A percentile compares a stretch with the other conserved stretches of the same genome.
These are phyloP conservation scores for Rhizopus sp. DNA, from an alignment of 371 early-diverging fungal species.

Conservation along the genomic window DNA sequence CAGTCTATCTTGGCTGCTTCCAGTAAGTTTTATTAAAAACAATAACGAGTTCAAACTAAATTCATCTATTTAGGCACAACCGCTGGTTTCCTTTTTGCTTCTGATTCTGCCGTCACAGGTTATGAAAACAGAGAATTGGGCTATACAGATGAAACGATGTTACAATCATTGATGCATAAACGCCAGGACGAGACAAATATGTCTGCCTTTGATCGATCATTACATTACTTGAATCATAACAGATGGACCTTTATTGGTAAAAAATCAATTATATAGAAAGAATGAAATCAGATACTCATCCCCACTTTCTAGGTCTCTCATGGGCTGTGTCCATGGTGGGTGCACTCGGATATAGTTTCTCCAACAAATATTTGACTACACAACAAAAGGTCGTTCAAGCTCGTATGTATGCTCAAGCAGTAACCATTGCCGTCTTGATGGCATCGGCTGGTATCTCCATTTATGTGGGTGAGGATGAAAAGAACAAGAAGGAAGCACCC, in stretches of 20 bases:
- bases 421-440: slow-evolving; percentile 53
- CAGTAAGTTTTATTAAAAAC: slow-evolving; percentile 26
- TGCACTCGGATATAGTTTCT: slow-evolving; percentile 65
- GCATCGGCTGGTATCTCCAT: slow-evolving; percentile 53
- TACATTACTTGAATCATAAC: slow-evolving; percentile 48
- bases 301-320: slow-evolving; percentile 50
- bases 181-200: slow-evolving; percentile 13
- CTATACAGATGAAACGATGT: slow-evolving; percentile 46
- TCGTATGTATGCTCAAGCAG: slow-evolving; percentile 69
- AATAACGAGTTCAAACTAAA: not conserved
- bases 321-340: slow-evolving; percentile 73
- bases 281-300: slow-evolving; percentile 1
- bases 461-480: slow-evolving; percentile 43
- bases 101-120: slow-evolving; percentile 38
- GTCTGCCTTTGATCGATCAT: slow-evolving; percentile 26
- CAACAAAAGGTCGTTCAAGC: slow-evolving; percentile 80
- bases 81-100: slow-evolving; percentile 50
- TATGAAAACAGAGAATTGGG: slow-evolving; percentile 46
- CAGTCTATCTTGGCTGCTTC: slow-evolving; percentile 43
- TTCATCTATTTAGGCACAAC: slow-evolving; percentile 26
- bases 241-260: slow-evolving; percentile 59
- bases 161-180: slow-evolving; percentile 15
- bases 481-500: slow-evolving; percentile 28
- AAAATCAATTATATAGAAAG: not conserved
- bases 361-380: slow-evolving; percentile 65